A percentile compares a stretch with the other conserved stretches of the same genome.
These are phyloP conservation scores for Fusarium sublunatum DNA, from an alignment of 2,329 filamentous ascomycete species.

Conservation along the genomic window DNA sequence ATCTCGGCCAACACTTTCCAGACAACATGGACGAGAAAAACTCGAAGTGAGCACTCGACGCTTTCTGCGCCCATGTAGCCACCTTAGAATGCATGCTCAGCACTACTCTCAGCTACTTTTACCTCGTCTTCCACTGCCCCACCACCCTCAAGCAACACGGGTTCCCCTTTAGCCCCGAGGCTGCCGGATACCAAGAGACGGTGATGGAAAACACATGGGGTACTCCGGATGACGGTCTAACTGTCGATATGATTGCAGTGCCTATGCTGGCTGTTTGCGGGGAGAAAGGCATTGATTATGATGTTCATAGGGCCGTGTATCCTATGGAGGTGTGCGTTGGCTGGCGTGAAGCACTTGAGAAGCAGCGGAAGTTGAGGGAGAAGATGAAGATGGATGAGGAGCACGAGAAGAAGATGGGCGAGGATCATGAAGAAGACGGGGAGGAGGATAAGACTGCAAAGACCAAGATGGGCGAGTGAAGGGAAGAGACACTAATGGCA, in stretches of 20 bases:
- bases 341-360: fast-evolving
- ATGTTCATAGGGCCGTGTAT: fast-evolving
- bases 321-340: neutral
- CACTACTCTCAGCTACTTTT: fast-evolving
- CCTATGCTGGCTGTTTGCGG: neutral
- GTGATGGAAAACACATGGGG: fast-evolving
- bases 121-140: neutral
- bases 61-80: neutral
- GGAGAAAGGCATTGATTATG: fast-evolving
- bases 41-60: fast-evolving
- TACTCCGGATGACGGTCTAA: fast-evolving
- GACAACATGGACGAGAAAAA: neutral
- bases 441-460: too few relatives aligned
- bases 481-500: neutral
- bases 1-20: neutral
- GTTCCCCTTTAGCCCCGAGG: neutral
- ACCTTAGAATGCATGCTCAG: fast-evolving
- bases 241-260: neutral
- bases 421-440: too few relatives aligned
- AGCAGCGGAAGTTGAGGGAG: neutral
- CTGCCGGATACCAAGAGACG: too few relatives aligned
- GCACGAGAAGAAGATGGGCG: neutral
- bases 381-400: neutral
- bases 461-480: too few relatives aligned
- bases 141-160: fast-evolving